A percentile compares a stretch with the other conserved stretches of the same genome.
These are phyloP conservation scores for Neospermospora avenae DNA, from an alignment of 2,329 filamentous ascomycete species.

Conservation along the genomic window DNA sequence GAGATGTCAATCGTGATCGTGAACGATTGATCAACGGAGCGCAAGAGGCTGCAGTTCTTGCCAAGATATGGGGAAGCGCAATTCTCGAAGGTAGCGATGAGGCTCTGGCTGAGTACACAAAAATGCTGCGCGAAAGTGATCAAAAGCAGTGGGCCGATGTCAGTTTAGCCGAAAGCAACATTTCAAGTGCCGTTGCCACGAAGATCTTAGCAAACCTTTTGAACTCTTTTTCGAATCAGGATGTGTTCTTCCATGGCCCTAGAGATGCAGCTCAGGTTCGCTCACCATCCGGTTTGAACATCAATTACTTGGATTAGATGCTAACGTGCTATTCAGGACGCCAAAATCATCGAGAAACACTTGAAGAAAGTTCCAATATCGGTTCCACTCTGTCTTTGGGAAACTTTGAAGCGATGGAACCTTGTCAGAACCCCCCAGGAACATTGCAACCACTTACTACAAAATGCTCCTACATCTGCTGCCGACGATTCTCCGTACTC, in stretches of 20 bases:
- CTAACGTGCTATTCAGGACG: conserved; percentile 12
- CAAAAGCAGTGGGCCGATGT: conserved; percentile 20
- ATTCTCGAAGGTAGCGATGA: background rate
- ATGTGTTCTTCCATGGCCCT: conserved; percentile 15
- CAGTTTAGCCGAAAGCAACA: conserved; percentile 7
- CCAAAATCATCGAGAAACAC: conserved; percentile 8
- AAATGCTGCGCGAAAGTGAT: conserved; percentile 23
- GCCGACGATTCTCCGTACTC: conserved; percentile 17
- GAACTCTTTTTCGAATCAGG: background rate
- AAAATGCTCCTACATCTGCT: conserved; percentile 7
- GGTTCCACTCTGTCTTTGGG: conserved; percentile 14
- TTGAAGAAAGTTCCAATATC: conserved; percentile 14
- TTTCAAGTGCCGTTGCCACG: conserved; percentile 11
- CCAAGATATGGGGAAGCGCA: conserved; percentile 19
- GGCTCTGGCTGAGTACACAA: conserved; percentile 17
- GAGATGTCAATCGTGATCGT: conserved; percentile 18
- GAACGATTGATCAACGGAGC: conserved; percentile 6
- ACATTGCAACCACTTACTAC: conserved; percentile 12
- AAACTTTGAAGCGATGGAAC: conserved; percentile 1
- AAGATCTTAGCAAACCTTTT: conserved; percentile 23
- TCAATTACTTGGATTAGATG: no score
- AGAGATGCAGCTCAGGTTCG: conserved; percentile 9
- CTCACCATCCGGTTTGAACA: background rate
- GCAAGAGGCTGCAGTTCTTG: conserved; percentile 6
- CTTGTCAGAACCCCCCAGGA: conserved; percentile 15